Evolutionary conservation across 345 rosid genomes (phyloP), one percentile per base, ranked within the genome.

Genomic region (Rhodamnia argentea): DNA sequence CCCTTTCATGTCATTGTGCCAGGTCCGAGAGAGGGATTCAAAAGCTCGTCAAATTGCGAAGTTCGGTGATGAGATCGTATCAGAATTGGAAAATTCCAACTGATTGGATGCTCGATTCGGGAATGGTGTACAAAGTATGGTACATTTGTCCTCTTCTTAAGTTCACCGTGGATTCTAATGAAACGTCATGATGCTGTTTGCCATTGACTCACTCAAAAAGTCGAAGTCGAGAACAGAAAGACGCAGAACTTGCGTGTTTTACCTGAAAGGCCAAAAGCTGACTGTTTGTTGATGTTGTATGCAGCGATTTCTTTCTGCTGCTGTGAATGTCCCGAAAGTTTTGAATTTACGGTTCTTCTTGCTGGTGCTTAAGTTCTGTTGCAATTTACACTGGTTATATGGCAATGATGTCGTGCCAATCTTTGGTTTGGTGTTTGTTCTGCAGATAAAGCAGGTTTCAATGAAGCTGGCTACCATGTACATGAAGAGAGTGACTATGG

Each of bases 21-120:
- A 96, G 98, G 91, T 94, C 96, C 10, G 99, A 95, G 93, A 87
- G 83, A 85, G 89, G 99, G 92, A 91, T 92, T 85, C 92, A 91
- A 59, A 93, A 91, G 88, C 89, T 96, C 83, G 83, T 90, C 42
- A 91, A 93, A 88, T 90, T 94, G 90, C 90, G 98, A 55, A 90
- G 89, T 83, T 89, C 95, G 26, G 94, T 86, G 22, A 85, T 94
- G 91, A 92, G 70, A 51, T 88, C 94, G 82, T 95, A 94, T 85
- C 91, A 93, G 70, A 95, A 94, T 57, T 93, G 86, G 86, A 92
- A 91, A 84, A 93, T 96, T 89, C 99, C 98, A 78, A 92, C 90
- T 51, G 94, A 92, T 84, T 96, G 98, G 99, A 94, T 95, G 98
- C 95, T 94, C 82, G 99, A 96, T 88, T 88, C 95, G 5, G 98